Base-by-base conservation (phyloP, 1,284 basidiomycete genomes). In the Ustilago xerochloae region DNA sequence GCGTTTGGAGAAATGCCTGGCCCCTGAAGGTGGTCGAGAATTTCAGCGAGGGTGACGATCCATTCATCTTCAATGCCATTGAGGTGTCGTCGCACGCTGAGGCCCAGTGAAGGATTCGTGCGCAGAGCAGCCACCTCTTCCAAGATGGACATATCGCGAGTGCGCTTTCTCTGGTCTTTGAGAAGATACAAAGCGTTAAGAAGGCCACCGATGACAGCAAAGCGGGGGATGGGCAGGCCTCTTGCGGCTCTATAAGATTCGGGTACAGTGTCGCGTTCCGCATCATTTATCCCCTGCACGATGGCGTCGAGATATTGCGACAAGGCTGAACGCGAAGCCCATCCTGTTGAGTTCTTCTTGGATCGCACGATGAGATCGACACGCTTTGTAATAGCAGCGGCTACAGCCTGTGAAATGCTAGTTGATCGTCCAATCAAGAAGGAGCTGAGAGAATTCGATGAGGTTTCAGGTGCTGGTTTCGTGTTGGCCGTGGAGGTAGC, bases 161-260 rank as follows among this genome's bases (percentile, higher is more conserved):
- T 51, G 36, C 66, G 61, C 26, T 33, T 63, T 24, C 73, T 53
- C 52, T 78, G 76, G 10, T 68, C 76, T n/a, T 75, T 73, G 28
- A 75, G 74, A 2, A 68, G 26, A 43, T 77, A 67, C 9, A 84
- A 58, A 4, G 80, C 80, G 13, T 70, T 74, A 10, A 84, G 63
- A 0, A 84, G 65, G 5, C 82, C 82, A 1, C 77, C 74, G 35
- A 78, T 63, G 16, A 83, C 56, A 16, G 81, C 68, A 15, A 84
- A 75, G 24, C 70, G 62, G 10, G 82, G 65, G 10, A 84, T 58
- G 16, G 70, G 77, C 16, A 70, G 22, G 2, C 75, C 68, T 16
- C 55, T 43, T 3, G 71, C 58, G 18, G 71, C 55, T 60, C 48
- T 39, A 46, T 63, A 74, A 20, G 71, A 74, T 24, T 69, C 71